A percentile compares a stretch with the other conserved stretches of the same genome.
Evolutionary conservation across 202 grass and related monocot species (phyloP).

Genomic region (Setaria viridis): DNA sequence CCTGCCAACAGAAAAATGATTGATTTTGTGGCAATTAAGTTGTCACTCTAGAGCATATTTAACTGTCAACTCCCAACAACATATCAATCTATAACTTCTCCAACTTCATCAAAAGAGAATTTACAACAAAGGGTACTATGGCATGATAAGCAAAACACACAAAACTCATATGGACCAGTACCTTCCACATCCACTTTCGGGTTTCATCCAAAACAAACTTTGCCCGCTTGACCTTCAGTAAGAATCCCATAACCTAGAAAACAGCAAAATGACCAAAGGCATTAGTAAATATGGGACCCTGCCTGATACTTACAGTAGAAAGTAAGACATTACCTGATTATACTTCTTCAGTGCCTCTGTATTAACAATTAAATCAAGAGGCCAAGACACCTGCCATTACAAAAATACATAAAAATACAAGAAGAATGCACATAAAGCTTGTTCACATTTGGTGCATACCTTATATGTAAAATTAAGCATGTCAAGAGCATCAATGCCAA

Average conservation of each 20-base stretch:
- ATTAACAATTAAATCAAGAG: constrained; percentile 91
- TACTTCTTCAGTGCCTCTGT: constrained; percentile 87
- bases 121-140: not conserved
- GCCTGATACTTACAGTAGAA: constrained; percentile 16
- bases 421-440: constrained; percentile 35
- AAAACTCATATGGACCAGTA: constrained; percentile 42
- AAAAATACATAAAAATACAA: constrained; percentile 41
- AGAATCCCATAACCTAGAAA: constrained; percentile 90
- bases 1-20: constrained; percentile 53
- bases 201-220: constrained; percentile 94
- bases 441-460: constrained; percentile 53
- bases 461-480: constrained; percentile 88
- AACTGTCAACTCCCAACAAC: not conserved
- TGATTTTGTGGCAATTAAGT: constrained; percentile 25
- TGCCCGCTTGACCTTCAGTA: constrained; percentile 93
- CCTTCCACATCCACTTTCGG: constrained; percentile 98
- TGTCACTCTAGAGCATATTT: constrained; percentile 26
- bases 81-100: constrained; percentile 13
- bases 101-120: not conserved
- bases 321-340: constrained; percentile 71
- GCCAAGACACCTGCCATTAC: constrained; percentile 85
- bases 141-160: constrained; percentile 17
- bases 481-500: constrained; percentile 88
- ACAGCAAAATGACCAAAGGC: constrained; percentile 37
- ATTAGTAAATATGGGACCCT: constrained; percentile 13